A percentile compares a stretch with the other conserved stretches of the same genome.
Conservation (phyloP, 2,329 filamentous ascomycete species). For the Kalmusia sp. region DNA sequence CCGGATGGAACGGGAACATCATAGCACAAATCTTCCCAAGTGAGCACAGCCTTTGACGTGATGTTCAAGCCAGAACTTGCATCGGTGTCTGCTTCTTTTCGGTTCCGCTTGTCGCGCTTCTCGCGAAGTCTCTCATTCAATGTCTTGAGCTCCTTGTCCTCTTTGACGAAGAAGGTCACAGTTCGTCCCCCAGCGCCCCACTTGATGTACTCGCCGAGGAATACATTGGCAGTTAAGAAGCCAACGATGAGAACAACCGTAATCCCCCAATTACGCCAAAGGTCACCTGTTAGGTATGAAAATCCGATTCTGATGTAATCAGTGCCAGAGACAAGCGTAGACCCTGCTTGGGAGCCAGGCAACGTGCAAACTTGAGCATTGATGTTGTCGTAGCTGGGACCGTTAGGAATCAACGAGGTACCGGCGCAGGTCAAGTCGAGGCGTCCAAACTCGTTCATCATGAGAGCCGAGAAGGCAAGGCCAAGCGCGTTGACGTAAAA, state of each 20-base stretch:
- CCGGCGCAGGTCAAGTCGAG: constrained; percentile 73
- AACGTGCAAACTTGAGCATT: constrained; percentile 83
- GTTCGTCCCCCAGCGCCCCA: constrained; percentile 83
- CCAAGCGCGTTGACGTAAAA: constrained; percentile 82
- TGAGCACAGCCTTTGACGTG: constrained; percentile 62
- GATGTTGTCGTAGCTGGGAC: constrained; percentile 73
- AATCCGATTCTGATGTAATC: constrained; percentile 75
- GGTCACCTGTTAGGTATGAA: constrained; percentile 68
- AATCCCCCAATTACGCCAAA: constrained; percentile 74
- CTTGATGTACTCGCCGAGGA: constrained; percentile 79
- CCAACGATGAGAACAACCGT: constrained; percentile 76
- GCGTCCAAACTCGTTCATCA: constrained; percentile 84
- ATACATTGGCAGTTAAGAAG: constrained; percentile 75
- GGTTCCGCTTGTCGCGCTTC: constrained; percentile 64
- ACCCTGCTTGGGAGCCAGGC: constrained; percentile 72
- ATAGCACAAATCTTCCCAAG: constrained; percentile 64
- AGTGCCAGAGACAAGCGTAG: constrained; percentile 66
- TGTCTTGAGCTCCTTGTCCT: constrained; percentile 69
- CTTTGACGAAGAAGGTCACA: constrained; percentile 77
- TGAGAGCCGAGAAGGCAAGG: constrained; percentile 76
- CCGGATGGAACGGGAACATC: constrained; percentile 74
- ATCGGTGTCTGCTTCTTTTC: constrained; percentile 50
- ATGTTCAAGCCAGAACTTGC: constrained; percentile 58
- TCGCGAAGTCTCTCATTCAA: constrained; percentile 69
- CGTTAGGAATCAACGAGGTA: constrained; percentile 73